Conservation (phyloP, 768 basidiomycete species). For the Boletus tomentosulus region DNA sequence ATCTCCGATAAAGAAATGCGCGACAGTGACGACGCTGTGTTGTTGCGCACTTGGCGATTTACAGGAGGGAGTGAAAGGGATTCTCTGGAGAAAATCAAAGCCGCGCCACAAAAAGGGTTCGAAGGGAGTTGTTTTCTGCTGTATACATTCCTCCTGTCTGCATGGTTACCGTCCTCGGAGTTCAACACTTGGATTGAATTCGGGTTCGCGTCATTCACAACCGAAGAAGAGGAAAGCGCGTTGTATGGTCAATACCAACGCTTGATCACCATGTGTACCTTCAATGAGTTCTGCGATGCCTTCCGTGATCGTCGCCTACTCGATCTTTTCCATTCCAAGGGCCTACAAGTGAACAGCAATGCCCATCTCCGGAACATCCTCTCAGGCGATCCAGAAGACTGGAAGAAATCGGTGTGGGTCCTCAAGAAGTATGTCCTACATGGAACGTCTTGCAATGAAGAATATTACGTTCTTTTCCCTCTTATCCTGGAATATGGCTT, state of each 20-base stretch:
- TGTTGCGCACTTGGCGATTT: slow-evolving; percentile 3
- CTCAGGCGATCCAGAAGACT: background rate
- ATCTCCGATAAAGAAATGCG: background rate
- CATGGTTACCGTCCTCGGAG: no score
- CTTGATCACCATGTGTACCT: no score
- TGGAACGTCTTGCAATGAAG: background rate
- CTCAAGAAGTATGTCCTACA: slow-evolving; percentile 1
- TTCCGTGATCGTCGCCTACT: background rate
- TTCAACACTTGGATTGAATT: no score
- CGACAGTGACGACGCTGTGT: background rate
- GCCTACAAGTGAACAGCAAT: background rate
- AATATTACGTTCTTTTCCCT: background rate
- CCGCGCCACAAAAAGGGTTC: background rate
- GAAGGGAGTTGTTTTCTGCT: background rate
- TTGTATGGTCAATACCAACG: no score
- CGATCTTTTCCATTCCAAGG: slow-evolving; percentile 4
- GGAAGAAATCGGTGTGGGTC: slow-evolving; percentile 8
- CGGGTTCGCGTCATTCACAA: no score
- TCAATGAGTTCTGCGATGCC: slow-evolving; percentile 7
- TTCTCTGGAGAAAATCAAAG: background rate
- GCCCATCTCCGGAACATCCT: background rate
- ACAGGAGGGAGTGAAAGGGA: slow-evolving; percentile 4
- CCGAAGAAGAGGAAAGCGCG: no score
- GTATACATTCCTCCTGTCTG: no score
- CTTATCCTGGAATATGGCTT: slow-evolving; percentile 11